Conservation (phyloP, 345 rosid species). For the Eucalyptus sideroxylon region DNA sequence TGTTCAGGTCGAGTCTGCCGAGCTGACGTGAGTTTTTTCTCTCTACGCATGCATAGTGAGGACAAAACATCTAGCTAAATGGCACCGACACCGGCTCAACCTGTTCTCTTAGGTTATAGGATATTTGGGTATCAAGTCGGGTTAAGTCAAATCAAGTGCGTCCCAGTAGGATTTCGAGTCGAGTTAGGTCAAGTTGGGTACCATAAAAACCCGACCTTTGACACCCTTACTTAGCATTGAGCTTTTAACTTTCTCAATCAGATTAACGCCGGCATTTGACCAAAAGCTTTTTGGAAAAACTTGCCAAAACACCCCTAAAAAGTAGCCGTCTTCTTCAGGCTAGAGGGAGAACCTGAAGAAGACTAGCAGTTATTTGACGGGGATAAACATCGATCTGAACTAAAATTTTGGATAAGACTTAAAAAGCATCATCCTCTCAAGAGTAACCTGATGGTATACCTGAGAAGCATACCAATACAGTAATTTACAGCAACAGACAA, state of each 20-base stretch:
- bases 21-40: accelerated
- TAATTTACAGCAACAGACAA: background rate
- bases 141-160: accelerated
- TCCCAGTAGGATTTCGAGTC: accelerated
- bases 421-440: background rate
- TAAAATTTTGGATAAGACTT: background rate
- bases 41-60: accelerated
- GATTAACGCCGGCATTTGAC: accelerated
- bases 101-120: too few relatives aligned
- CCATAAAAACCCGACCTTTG: too few relatives aligned
- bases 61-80: too few relatives aligned
- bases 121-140: too few relatives aligned
- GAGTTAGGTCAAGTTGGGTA: accelerated
- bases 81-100: accelerated
- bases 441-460: background rate
- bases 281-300: too few relatives aligned
- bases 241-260: too few relatives aligned
- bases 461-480: background rate
- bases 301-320: background rate
- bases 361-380: background rate
- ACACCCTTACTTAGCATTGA: too few relatives aligned
- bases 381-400: background rate
- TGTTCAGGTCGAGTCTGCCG: accelerated
- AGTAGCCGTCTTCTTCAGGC: background rate
- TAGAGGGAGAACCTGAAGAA: background rate